These are phyloP conservation scores for Penicillium sp. DNA, from an alignment of 2,329 filamentous ascomycete genomes.

Conservation along the genomic window DNA sequence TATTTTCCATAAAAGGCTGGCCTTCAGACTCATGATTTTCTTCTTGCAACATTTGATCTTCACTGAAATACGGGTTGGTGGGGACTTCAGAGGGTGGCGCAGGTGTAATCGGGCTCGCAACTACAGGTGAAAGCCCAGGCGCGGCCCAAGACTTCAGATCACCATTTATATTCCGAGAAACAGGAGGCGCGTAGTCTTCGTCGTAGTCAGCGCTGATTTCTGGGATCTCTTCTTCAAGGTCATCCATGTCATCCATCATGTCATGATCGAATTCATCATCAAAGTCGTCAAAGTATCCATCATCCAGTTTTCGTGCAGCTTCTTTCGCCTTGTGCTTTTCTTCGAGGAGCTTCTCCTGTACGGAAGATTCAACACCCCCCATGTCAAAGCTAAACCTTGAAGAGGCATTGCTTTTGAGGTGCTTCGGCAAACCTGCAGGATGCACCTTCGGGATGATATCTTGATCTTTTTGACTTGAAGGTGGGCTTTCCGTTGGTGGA, in stretches of 20 bases:
- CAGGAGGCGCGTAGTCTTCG: slow-evolving; percentile 29
- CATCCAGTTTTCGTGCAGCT: slow-evolving; percentile 40
- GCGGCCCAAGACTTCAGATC: slow-evolving; percentile 34
- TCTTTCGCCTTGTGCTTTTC: slow-evolving; percentile 62
- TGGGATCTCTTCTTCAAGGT: slow-evolving; percentile 50
- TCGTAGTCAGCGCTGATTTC: slow-evolving; percentile 51
- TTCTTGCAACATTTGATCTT: not conserved
- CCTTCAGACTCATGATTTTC: not conserved
- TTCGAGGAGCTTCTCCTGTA: slow-evolving; percentile 63
- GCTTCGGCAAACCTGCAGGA: slow-evolving; percentile 43
- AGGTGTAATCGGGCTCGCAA: slow-evolving; percentile 35
- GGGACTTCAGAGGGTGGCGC: slow-evolving; percentile 14
- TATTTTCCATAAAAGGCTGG: not conserved
- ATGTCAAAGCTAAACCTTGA: slow-evolving; percentile 68
- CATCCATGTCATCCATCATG: slow-evolving; percentile 44
- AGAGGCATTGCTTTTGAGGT: slow-evolving; percentile 59
- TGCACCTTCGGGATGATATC: slow-evolving; percentile 34
- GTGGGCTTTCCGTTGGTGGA: slow-evolving; percentile 4
- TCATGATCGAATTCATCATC: slow-evolving; percentile 49
- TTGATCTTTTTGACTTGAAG: slow-evolving; percentile 22
- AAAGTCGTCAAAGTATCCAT: slow-evolving; percentile 40
- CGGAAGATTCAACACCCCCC: slow-evolving; percentile 56
- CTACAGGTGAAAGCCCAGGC: slow-evolving; percentile 38
- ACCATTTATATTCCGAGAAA: slow-evolving; percentile 19
- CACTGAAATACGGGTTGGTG: not conserved